Percentiles rank a stretch among this genome's conserved stretches.
These are phyloP conservation scores for Ceratocystis harringtonii DNA, from an alignment of 2,329 filamentous ascomycete species.

Conservation along the genomic window DNA sequence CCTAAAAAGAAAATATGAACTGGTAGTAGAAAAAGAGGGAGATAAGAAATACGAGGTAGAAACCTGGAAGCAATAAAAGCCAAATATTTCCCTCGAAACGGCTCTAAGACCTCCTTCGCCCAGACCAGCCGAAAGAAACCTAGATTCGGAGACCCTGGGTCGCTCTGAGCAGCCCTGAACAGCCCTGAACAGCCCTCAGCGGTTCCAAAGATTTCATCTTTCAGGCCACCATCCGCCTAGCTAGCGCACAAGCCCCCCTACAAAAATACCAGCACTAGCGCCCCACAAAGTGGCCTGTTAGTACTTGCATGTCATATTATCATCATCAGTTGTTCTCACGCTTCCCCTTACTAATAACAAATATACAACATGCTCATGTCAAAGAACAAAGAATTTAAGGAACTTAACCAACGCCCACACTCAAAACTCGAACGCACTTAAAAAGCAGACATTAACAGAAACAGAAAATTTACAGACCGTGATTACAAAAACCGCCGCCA, in stretches of 20 bases:
- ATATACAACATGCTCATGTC: not conserved
- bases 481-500: conserved; percentile 8
- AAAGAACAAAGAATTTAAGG: not conserved
- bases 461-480: conserved; percentile 10
- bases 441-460: conserved; percentile 4
- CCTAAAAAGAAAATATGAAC: not conserved
- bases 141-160: not conserved
- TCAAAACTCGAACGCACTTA: too few species aligned
- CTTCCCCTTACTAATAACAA: not conserved
- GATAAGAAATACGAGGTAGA: not conserved
- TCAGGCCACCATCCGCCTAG: not conserved
- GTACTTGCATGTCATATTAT: not conserved
- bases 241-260: not conserved
- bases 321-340: not conserved
- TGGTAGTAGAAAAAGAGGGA: not conserved
- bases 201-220: not conserved
- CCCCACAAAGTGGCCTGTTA: not conserved
- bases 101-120: not conserved
- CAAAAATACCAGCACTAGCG: not conserved
- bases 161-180: not conserved
- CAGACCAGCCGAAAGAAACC: not conserved
- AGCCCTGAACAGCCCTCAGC: too few species aligned
- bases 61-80: not conserved
- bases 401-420: not conserved
- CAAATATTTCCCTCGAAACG: not conserved